Conservation (phyloP, 495 filamentous ascomycete genomes). For the Penicillium crystallinum region DNA sequence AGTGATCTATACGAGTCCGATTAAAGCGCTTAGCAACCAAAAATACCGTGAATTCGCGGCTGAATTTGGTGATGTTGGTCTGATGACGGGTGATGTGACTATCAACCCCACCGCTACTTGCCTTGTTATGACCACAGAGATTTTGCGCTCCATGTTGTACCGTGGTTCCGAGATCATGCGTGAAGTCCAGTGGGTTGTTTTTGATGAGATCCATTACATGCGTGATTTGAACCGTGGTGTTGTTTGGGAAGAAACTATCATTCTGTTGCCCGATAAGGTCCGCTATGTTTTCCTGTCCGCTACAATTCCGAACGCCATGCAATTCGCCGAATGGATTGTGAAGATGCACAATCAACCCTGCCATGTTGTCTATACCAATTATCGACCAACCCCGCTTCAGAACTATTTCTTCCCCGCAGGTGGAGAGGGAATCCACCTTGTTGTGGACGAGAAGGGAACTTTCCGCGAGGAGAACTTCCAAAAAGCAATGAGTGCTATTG, state of each 20-base stretch:
- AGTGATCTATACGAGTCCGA: conserved; percentile 98
- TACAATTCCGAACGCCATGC: conserved; percentile 99
- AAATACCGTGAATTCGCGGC: conserved; percentile 95
- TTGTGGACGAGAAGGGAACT: conserved; percentile 92
- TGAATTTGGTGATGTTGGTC: conserved; percentile 92
- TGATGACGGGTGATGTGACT: conserved; percentile 99
- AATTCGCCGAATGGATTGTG: conserved; percentile 97
- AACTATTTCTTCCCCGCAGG: conserved; percentile 97
- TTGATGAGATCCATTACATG: conserved; percentile 99
- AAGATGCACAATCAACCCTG: conserved; percentile 96
- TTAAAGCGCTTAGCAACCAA: conserved; percentile 97
- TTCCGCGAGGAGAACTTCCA: conserved; percentile 98
- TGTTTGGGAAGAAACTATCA: conserved; percentile 99
- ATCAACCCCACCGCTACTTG: conserved; percentile 98
- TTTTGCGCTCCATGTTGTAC: conserved; percentile 97
- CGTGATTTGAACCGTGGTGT: conserved; percentile 77
- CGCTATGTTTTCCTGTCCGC: conserved; percentile 97
- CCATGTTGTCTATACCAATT: conserved; percentile 98
- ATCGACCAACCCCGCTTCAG: conserved; percentile 90
- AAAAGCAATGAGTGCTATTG: conserved; percentile 83
- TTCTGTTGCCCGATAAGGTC: conserved; percentile 94
- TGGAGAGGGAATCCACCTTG: conserved; percentile 85
- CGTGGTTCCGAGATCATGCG: conserved; percentile 98
- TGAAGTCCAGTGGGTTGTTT: conserved; percentile 95
- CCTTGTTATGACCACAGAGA: conserved; percentile 99